Evolutionary conservation across 208 protist species (phyloP), one percentile per base, ranked within the genome.

Genomic region (Porcisia deanei): DNA sequence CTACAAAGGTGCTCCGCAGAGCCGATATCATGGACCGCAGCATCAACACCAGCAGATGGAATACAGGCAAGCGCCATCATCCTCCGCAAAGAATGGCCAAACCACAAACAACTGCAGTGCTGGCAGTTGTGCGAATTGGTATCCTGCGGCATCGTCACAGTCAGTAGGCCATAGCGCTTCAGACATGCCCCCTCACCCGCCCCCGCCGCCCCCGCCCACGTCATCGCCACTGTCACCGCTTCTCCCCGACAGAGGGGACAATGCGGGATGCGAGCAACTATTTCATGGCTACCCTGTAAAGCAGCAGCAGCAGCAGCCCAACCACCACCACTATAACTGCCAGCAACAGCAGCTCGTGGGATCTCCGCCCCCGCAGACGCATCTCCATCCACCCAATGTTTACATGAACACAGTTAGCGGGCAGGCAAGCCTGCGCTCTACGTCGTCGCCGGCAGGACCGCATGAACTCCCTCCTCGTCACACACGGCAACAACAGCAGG

Each of bases 361-460:
- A 5, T 57, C 66, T 5, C 55, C 70, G 39, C 55, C 45, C 41
- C 55, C 55, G 55, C 41, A n/a, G 20, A 52, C 22, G 34, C 77
- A 81, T 41, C 69, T 81, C 37, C 77, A 81, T 53, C 61, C 71
- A 25, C 71, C 77, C 16, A 81, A 69, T 43, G 77, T 16, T 49
- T 81, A 73, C 55, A 76, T 81, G 71, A 76, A 71, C 54, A 76
- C 71, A 5, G 58, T 20, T 30, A 39, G 69, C 18, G 53, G 53
- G 5, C 58, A 71, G 45, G 37, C 53, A 47, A 58, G 18, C 52
- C 34, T 47, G 30, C 68, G 34, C 6, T 53, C 52, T 54, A 30
- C 68, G 20, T 58, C 49, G 37, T 20, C 54, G 7, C 53, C 25
- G 10, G 37, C 18, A 5, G 53, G 54, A 22, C 54, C 52, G 8